Conservation (phyloP, 768 basidiomycete genomes). For the Daedaleopsis nitida region DNA sequence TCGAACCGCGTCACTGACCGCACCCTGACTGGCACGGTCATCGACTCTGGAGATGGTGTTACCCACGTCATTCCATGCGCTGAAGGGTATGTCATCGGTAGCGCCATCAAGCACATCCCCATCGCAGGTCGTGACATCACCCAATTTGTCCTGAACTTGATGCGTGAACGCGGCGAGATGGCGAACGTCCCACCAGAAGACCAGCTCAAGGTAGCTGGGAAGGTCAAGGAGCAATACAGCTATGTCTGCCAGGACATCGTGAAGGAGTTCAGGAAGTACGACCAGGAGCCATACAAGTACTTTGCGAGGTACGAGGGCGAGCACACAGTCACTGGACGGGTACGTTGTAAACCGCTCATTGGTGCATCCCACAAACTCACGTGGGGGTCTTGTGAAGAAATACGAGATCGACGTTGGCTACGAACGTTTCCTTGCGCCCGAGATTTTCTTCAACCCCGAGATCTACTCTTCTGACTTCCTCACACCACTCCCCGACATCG, state of each 20-base stretch:
- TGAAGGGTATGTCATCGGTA: constrained; percentile 98
- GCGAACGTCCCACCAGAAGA: constrained; percentile 92
- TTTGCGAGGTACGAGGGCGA: constrained; percentile 94
- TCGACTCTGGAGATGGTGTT: constrained; percentile 99
- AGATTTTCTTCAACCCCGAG: constrained; percentile 99
- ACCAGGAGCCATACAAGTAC: constrained; percentile 92
- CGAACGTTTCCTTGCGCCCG: constrained; percentile 98
- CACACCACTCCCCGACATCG: constrained; percentile 93
- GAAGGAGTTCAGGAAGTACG: constrained; percentile 98
- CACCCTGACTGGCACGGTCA: constrained; percentile 94
- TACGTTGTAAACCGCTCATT: constrained; percentile 37
- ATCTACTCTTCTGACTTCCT: constrained; percentile 97
- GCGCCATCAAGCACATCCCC: constrained; percentile 98
- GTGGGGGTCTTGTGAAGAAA: constrained; percentile 50
- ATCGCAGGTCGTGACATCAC: constrained; percentile 98
- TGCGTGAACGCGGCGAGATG: constrained; percentile 95
- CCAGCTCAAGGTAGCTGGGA: constrained; percentile 86
- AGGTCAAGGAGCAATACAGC: constrained; percentile 97
- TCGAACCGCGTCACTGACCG: constrained; percentile 88
- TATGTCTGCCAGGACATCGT: constrained; percentile 99
- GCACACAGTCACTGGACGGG: constrained; percentile 89
- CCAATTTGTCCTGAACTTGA: constrained; percentile 92
- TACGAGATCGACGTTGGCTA: constrained; percentile 95
- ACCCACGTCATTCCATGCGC: constrained; percentile 97
- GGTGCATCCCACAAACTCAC: neutral